phyloP scores from a whole-genome alignment of 192 early-diverging fungal genomes.

The Coemansia sp. region DNA sequence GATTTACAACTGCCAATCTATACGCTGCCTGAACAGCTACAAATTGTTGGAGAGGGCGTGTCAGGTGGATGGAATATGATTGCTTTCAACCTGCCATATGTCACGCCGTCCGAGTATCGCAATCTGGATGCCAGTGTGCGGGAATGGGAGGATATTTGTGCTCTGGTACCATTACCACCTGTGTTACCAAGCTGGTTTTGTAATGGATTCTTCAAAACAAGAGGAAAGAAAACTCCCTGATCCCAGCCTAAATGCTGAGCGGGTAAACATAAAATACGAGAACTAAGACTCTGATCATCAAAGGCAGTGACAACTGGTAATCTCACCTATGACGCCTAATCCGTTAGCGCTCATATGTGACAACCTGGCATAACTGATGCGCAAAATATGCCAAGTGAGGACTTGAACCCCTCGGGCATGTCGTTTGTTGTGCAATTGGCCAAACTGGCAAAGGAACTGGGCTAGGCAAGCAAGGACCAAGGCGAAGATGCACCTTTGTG shows the following conservation, averaged over 20 bases:
- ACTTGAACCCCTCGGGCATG: conserved; percentile 26
- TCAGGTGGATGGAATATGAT: conserved; percentile 65
- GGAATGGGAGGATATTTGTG: conserved; percentile 83
- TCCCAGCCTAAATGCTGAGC: too few relatives aligned
- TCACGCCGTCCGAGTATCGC: conserved; percentile 68
- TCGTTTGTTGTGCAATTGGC: conserved; percentile 36
- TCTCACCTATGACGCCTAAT: too few relatives aligned
- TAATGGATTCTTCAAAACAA: too few relatives aligned
- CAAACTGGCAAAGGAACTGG: conserved; percentile 23
- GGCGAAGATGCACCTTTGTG: not conserved
- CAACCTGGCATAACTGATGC: not conserved
- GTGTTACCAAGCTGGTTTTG: too few relatives aligned
- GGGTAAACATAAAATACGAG: too few relatives aligned
- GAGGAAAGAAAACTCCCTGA: too few relatives aligned
- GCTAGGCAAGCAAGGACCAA: conserved; percentile 1
- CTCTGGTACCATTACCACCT: conserved; percentile 59
- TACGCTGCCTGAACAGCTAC: conserved; percentile 9
- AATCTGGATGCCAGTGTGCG: conserved; percentile 69
- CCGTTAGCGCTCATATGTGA: too few relatives aligned
- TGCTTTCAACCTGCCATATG: conserved; percentile 89
- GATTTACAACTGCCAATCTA: conserved; percentile 48
- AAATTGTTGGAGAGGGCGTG: not conserved
- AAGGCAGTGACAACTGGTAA: too few relatives aligned
- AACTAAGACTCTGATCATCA: too few relatives aligned
- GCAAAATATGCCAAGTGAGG: not conserved